Evolutionary conservation across 108 stramenopile genomes (phyloP), one percentile per base, ranked within the genome.

Genomic region (Chaetoceros tenuissimus): DNA sequence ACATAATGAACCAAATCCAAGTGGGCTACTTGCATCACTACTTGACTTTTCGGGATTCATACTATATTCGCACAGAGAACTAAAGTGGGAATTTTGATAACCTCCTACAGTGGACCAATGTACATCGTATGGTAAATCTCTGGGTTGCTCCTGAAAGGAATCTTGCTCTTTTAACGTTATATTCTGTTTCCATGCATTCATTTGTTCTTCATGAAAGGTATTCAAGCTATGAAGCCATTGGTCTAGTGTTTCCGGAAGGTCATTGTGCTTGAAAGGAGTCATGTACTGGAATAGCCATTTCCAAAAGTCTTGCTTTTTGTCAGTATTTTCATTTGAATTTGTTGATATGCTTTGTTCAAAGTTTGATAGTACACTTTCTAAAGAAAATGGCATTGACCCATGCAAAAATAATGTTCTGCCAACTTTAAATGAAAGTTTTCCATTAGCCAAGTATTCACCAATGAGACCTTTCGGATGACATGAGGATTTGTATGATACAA

Each of bases 391-490:
- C 48, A 91, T 54, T 23, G 89, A 78, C 58, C 89, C 89, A 59
- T 91, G 89, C 48, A 91, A 26, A 65, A 86, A 81, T 17, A 90
- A 34, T 24, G 75, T 55, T 21, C 73, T 51, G 0, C 89, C 89
- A 25, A 90, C 49, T 28, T 43, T 52, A 26, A 78, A 28, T 7
- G 69, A 59, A 5, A 90, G 62, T 26, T 82, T 73, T 0, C 74
- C 82, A 20, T 73, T 59, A 17, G 75, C 48, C 27, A 90, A 64
- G 50, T 86, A 90, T 51, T 64, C 23, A 34, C 82, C 79, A 82
- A 90, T 79, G 71, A 83, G 67, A 24, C 88, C 88, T 21, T 57
- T 48, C 16, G 89, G 82, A 71, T 82, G 67, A 62, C 84, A 85
- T 3, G 82, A 74, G 10, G 43, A 28, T 55, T 74, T 75, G 60